Evolutionary conservation across 495 filamentous ascomycete genomes (phyloP).

Genomic region (Aspergillus bertholletiae): DNA sequence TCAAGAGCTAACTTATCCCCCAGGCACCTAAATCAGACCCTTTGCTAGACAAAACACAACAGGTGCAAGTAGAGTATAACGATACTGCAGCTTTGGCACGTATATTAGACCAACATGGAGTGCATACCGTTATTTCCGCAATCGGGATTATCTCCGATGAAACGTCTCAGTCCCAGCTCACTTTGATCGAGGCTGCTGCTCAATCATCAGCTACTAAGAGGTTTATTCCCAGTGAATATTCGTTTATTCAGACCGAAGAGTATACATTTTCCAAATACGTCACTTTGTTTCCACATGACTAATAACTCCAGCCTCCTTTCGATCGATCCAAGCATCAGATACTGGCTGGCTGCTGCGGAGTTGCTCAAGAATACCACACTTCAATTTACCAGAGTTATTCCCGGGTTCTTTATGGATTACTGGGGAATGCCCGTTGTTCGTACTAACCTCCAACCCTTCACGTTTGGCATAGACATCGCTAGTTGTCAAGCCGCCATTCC

Average conservation of each 20-base stretch:
- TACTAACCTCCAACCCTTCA: constrained; percentile 37
- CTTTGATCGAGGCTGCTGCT: constrained; percentile 50
- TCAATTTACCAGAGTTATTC: constrained; percentile 46
- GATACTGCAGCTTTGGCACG: constrained; percentile 33
- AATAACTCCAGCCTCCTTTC: constrained; percentile 21
- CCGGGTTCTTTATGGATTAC: constrained; percentile 55
- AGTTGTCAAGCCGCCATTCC: constrained; percentile 48
- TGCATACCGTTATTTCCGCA: constrained; percentile 52
- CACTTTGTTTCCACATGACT: not conserved
- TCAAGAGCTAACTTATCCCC: not conserved
- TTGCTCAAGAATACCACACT: constrained; percentile 29
- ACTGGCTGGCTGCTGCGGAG: constrained; percentile 31
- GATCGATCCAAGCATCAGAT: constrained; percentile 34
- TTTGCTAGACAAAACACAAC: constrained; percentile 5
- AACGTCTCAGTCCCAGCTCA: constrained; percentile 32
- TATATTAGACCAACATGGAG: constrained; percentile 39
- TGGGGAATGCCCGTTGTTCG: constrained; percentile 44
- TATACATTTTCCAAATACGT: constrained; percentile 7
- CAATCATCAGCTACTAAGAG: constrained; percentile 38
- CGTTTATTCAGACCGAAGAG: constrained; percentile 35
- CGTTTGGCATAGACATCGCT: constrained; percentile 44
- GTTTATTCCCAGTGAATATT: constrained; percentile 50
- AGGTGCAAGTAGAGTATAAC: constrained; percentile 39
- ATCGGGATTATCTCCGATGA: constrained; percentile 35
- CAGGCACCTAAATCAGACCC: constrained; percentile 8